Evolutionary conservation across 371 early-diverging fungal species (phyloP), one percentile per base, ranked within the genome.

Genomic region (Zychaea mexicana): DNA sequence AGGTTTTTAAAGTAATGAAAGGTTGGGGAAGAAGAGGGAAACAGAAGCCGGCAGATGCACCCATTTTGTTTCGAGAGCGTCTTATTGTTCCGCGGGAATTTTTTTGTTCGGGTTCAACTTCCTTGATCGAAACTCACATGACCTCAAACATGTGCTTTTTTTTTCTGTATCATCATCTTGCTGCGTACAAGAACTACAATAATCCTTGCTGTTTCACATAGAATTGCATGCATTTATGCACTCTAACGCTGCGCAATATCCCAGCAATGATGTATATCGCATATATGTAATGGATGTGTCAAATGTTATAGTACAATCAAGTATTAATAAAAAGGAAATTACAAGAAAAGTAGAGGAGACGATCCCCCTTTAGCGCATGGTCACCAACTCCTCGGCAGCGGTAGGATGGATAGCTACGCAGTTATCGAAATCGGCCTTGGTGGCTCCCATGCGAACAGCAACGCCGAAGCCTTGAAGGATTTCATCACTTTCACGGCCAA

Each of bases 391-490:
- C 72, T 99, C 99, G 10, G 94, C 90, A 61, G 96, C 93, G 15
- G 98, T 97, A 30, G 99, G 99, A 78, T 99, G 99, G 58, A 98
- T 96, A 28, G 98, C 98, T 22, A 99, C 96, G 39, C 93, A 92
- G 74, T 72, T 87, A 74, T 97, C 96, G 70, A 99, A 93, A 71
- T 98, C 97, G 21, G 84, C 86, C 81, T 97, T 97, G 54, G 96
- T 95, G 12, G 98, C 96, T n/a, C 96, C 95, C 92, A 92, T 94
- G 74, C 89, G 88, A 47, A 92, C 74, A 30, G 90, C 92, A 21
- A 91, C 91, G 63, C 87, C 87, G 79, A 98, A 98, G 6, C 78
- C 79, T 88, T 99, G 98, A 60, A 98, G 79, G 63, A 97, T 95
- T 83, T 98, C 98, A 71, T 96, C 98, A 62, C 90, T 90, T 15